Evolutionary conservation across 257 asterid species (phyloP), one percentile per base, ranked within the genome.

Genomic region (Nicotiana knightiana): DNA sequence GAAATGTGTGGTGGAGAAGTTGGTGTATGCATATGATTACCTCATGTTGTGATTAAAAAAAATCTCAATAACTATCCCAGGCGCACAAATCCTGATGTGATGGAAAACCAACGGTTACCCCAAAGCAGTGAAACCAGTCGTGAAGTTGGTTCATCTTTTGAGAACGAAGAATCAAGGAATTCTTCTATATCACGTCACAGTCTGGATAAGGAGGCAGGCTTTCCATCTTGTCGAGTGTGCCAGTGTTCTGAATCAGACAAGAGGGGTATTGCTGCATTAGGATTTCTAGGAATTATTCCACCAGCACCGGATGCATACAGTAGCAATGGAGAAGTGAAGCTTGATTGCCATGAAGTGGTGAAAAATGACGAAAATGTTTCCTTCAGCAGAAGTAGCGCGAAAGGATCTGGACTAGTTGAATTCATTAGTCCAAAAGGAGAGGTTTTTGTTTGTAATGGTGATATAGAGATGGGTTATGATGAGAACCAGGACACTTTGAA

Each of bases 391-490:
- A 80, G 86, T 62, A 79, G 55, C 78, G 57, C 48, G 15, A 75
- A 89, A 81, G 87, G 90, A 81, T 87, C 97, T n/a, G 92, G 84
- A 83, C 67, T 89, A 85, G 87, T 94, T 82, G 94, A 94, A 89
- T 93, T 94, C 81, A 77, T 94, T 82, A 92, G 98, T 81, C 98
- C 98, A 1, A 88, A 81, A 0, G 98, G 98, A 53, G 98, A 94
- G 90, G 93, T 94, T 76, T 92, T 94, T 81, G 86, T 92, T 71
- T 94, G 98, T 84, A 88, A 86, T 62, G 85, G 91, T 84, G 97
- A 94, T 86, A 81, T 91, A 64, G 98, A 93, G 80, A 81, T 87
- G 81, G 97, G 97, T 43, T 65, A 77, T 24, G 91, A 88, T 86
- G 90, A 90, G 73, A 84, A 77, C 73, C 93, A 89, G 73, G 97